Base-by-base conservation (phyloP, 495 filamentous ascomycete species). In the Aspergillus sclerotioniger region DNA sequence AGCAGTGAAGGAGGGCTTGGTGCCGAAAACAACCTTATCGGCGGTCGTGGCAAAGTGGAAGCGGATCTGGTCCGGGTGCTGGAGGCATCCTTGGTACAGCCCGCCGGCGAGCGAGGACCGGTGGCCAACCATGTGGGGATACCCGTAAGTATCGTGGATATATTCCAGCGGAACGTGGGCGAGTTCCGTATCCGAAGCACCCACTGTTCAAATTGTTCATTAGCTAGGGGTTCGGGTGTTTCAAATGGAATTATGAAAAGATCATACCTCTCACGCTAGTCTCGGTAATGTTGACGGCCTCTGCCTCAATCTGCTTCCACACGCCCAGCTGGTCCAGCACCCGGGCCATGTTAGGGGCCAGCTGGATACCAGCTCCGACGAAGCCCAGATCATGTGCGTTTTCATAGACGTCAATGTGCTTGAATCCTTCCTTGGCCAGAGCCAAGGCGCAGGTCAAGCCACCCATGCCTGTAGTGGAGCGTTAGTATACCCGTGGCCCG, bases 301-400 rank as follows among this genome's bases (percentile, higher is more conserved):
- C 87, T 10, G 71, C 75, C 55, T 80, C 81, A 65, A 92, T 91
- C 25, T 80, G 76, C 29, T 81, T 76, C 86, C 87, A 90, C 48
- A 84, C 83, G 46, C 86, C 89, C 29, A 88, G 76, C 10, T 80
- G 69, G 66, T 90, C 85, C 25, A 92, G 73, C 19, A 94, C 86
- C 0, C 87, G 85, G 21, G 84, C 84, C 77, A 92, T 89, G 58
- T 94, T 92, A 1, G 89, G 89, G 5, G 89, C 87, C 43, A 93
- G 78, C 68, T 93, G 89, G 62, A 93, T 90, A 28, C 89, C 90
- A 7, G 89, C 89, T 49, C 90, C 90, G 10, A 92, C 87, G 56
- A 92, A 92, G 29, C 89, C 89, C 3, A 92, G 75, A 55, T 88
- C 85, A 16, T 85, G 82, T 1, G 89, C 88, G 28, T 76, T 81